These are phyloP conservation scores for Coniferiporia sulphurascens DNA, from an alignment of 1,284 basidiomycete genomes.

Conservation along the genomic window DNA sequence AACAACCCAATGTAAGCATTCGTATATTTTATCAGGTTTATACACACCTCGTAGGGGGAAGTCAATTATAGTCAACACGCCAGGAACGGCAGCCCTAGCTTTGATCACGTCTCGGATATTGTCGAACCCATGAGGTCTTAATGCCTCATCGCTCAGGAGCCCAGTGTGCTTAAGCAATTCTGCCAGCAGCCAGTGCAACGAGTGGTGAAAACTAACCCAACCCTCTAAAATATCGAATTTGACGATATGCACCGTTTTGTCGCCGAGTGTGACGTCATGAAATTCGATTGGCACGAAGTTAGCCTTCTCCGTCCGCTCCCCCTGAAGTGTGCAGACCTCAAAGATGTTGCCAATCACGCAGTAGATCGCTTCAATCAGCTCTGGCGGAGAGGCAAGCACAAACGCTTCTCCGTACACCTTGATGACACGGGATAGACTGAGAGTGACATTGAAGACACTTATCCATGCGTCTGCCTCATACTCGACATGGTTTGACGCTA, in stretches of 20 bases:
- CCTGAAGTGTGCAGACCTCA: slow-evolving; percentile 59
- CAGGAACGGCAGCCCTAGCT: slow-evolving; percentile 53
- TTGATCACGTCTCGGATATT: slow-evolving; percentile 58
- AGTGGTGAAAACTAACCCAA: slow-evolving; percentile 92
- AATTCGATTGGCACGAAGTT: slow-evolving; percentile 59
- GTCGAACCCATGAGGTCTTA: slow-evolving; percentile 46
- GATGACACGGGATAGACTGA: slow-evolving; percentile 82
- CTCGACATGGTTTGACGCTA: slow-evolving; percentile 78
- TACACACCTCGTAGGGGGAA: slow-evolving; percentile 79
- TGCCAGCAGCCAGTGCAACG: slow-evolving; percentile 87
- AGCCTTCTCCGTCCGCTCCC: slow-evolving; percentile 59
- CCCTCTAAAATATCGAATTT: slow-evolving; percentile 78
- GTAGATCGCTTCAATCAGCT: slow-evolving; percentile 65
- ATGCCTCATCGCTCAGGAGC: slow-evolving; percentile 50
- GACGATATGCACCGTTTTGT: slow-evolving; percentile 55
- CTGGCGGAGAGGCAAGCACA: slow-evolving; percentile 47
- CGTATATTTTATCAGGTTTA: neutral
- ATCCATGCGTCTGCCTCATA: slow-evolving; percentile 95
- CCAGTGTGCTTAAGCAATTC: slow-evolving; percentile 85
- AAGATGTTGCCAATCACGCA: slow-evolving; percentile 73
- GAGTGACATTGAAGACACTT: slow-evolving; percentile 87
- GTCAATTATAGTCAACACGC: slow-evolving; percentile 70
- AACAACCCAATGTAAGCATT: slow-evolving; percentile 10
- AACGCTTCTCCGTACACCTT: slow-evolving; percentile 86
- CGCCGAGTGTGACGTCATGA: slow-evolving; percentile 64